Percentiles rank a stretch among this genome's conserved stretches.
These are phyloP conservation scores for Fusarium cicatricum DNA, from an alignment of 2,329 filamentous ascomycete species.

Conservation along the genomic window DNA sequence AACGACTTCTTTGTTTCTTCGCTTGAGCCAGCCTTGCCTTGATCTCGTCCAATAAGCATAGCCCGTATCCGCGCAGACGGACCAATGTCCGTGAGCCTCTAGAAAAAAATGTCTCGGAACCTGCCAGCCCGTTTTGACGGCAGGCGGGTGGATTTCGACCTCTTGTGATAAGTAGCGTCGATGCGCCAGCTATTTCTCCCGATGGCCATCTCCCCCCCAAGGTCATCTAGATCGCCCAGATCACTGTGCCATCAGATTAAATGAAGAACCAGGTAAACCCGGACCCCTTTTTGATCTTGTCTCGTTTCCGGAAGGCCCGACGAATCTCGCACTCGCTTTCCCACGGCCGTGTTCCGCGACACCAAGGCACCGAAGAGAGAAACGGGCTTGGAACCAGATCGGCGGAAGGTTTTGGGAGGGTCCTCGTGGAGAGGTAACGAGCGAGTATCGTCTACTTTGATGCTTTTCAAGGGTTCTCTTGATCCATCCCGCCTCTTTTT, in stretches of 20 bases:
- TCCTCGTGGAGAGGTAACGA: slow-evolving; percentile 12
- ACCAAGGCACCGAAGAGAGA: background rate
- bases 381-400: slow-evolving; percentile 10
- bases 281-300: background rate
- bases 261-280: background rate
- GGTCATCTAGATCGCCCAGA: slow-evolving; percentile 23
- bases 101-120: slow-evolving; percentile 22
- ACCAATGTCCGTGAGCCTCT: background rate
- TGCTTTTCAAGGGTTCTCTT: background rate
- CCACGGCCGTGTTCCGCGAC: background rate
- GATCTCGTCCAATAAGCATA: slow-evolving; percentile 4
- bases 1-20: slow-evolving; percentile 25
- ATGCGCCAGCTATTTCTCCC: slow-evolving; percentile 18
- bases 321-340: background rate
- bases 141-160: background rate
- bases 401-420: slow-evolving; percentile 23
- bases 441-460: slow-evolving; percentile 25
- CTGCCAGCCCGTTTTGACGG: slow-evolving; percentile 14
- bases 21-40: background rate
- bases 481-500: background rate
- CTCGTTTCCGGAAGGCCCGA: slow-evolving; percentile 4
- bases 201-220: slow-evolving; percentile 14
- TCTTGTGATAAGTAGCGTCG: slow-evolving; percentile 30
- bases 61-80: background rate
- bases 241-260: slow-evolving; percentile 12